A percentile compares a stretch with the other conserved stretches of the same genome.
Evolutionary conservation across 2,329 filamentous ascomycete genomes (phyloP).

Genomic region (Sarocladium strictum): DNA sequence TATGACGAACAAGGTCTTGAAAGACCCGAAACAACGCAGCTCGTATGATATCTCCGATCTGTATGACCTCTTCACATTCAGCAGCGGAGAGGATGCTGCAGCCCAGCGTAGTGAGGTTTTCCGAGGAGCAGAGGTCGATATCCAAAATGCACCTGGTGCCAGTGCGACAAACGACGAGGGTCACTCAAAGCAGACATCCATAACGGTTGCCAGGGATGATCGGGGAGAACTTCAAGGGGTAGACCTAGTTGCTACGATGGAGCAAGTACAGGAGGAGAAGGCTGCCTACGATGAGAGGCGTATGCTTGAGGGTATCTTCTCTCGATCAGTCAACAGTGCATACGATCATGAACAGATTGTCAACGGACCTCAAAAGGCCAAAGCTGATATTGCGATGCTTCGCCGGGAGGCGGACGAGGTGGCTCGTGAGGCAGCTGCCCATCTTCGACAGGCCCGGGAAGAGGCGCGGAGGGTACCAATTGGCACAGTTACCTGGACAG

Average conservation of each 20-base stretch:
- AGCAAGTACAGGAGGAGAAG: constrained; percentile 53
- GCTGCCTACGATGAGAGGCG: constrained; percentile 59
- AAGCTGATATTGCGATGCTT: constrained; percentile 72
- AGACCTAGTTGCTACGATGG: constrained; percentile 56
- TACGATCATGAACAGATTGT: constrained; percentile 92
- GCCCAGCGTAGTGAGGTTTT: constrained; percentile 86
- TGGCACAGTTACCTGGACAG: constrained; percentile 91
- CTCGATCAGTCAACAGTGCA: constrained; percentile 81
- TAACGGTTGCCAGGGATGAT: too few species aligned
- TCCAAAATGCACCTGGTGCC: constrained; percentile 14
- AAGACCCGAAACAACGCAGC: constrained; percentile 87
- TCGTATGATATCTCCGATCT: constrained; percentile 86
- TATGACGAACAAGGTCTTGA: constrained; percentile 90
- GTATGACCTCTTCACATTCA: constrained; percentile 78
- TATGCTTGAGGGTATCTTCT: constrained; percentile 85
- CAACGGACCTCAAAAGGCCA: constrained; percentile 63
- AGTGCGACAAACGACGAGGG: constrained; percentile 25
- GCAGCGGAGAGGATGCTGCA: constrained; percentile 42
- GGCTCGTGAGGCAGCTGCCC: constrained; percentile 69
- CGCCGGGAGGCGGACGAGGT: constrained; percentile 76
- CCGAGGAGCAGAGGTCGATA: constrained; percentile 69
- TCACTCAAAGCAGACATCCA: background rate
- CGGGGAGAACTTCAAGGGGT: constrained; percentile 45
- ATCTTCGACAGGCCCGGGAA: constrained; percentile 67
- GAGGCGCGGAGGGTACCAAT: constrained; percentile 67